Conservation (phyloP, 768 basidiomycete species). For the Tylopilus vinaceipallidus region DNA sequence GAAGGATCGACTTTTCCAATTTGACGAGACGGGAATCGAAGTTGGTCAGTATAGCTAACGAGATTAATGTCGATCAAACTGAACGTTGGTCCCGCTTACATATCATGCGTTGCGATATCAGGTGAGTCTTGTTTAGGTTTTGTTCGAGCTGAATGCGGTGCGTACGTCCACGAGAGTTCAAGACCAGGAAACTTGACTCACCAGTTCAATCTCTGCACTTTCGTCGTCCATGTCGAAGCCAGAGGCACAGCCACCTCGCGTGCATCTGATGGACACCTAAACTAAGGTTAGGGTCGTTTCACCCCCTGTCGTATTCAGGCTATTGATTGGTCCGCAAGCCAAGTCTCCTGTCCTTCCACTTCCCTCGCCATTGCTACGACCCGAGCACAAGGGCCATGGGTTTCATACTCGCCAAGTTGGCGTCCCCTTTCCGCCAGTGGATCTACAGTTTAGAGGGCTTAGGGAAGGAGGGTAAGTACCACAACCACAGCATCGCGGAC, state of each 20-base stretch:
- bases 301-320: too few species aligned
- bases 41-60: slow-evolving; percentile 74
- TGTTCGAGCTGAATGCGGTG: slow-evolving; percentile 67
- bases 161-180: neutral
- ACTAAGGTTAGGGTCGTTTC: slow-evolving; percentile 1
- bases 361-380: too few species aligned
- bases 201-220: slow-evolving; percentile 28
- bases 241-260: neutral
- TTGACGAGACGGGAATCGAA: slow-evolving; percentile 81
- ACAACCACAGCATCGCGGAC: neutral
- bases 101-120: slow-evolving; percentile 84
- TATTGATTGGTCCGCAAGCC: too few species aligned
- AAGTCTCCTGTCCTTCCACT: neutral
- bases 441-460: neutral
- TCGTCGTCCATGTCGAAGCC: slow-evolving; percentile 22
- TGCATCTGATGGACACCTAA: neutral
- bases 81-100: slow-evolving; percentile 44
- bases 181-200: too few species aligned
- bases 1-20: slow-evolving; percentile 82
- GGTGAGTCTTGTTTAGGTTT: slow-evolving; percentile 81
- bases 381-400: slow-evolving; percentile 11
- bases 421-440: neutral
- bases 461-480: slow-evolving; percentile 5
- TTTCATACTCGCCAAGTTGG: slow-evolving; percentile 7
- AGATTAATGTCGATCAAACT: slow-evolving; percentile 23